Conservation (phyloP, 768 basidiomycete genomes). For the Calocera cornea region DNA sequence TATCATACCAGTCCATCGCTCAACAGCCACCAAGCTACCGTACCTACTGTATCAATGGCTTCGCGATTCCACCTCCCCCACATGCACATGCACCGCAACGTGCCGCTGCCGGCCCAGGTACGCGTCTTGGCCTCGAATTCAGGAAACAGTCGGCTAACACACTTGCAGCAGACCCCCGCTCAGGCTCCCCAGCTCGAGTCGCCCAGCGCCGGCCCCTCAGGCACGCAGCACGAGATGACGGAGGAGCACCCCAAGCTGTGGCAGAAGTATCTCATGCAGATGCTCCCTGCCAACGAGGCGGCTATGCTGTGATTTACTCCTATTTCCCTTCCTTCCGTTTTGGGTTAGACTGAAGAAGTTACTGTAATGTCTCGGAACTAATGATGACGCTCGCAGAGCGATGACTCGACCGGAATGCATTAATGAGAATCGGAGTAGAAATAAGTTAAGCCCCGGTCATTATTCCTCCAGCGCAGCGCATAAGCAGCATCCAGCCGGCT, state of each 20-base stretch:
- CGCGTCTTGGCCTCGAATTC: not conserved
- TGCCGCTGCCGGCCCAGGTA: not conserved
- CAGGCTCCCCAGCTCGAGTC: not conserved
- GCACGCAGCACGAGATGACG: not conserved
- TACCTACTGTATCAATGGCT: not conserved
- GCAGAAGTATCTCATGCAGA: not conserved
- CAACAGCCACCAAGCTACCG: not conserved
- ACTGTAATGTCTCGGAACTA: not conserved
- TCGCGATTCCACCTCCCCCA: slow-evolving; percentile 4
- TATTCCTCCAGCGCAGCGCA: too few species aligned
- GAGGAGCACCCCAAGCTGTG: not conserved
- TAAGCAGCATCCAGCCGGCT: too few species aligned
- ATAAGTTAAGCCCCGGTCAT: too few species aligned
- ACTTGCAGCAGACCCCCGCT: not conserved
- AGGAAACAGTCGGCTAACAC: not conserved
- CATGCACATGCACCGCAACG: not conserved
- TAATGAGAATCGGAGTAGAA: too few species aligned
- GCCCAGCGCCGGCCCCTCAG: not conserved
- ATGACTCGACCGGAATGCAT: not conserved
- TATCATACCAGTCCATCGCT: too few species aligned
- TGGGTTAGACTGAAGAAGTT: not conserved
- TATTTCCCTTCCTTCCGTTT: not conserved
- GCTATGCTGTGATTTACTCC: not conserved
- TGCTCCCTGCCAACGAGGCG: not conserved
- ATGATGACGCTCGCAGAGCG: not conserved